These are phyloP conservation scores for Ulota crispa DNA, from an alignment of 225 moss, liverwort and hornwort genomes.

Conservation along the genomic window DNA sequence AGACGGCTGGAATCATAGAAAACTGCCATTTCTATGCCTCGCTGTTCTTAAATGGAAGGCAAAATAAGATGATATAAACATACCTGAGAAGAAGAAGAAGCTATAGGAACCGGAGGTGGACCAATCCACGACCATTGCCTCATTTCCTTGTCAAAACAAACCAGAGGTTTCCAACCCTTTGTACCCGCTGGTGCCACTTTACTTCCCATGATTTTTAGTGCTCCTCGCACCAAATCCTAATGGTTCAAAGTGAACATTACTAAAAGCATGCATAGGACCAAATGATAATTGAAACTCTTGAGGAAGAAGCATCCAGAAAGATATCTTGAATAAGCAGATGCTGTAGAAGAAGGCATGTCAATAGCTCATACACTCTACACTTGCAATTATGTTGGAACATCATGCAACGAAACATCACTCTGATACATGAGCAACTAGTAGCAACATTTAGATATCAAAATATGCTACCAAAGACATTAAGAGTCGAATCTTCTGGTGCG, in stretches of 20 bases:
- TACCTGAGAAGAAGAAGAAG: slow-evolving; percentile 64
- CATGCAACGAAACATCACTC: slow-evolving; percentile 14
- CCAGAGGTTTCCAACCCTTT: slow-evolving; percentile 81
- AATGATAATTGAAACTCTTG: not conserved
- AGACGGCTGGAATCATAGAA: not conserved
- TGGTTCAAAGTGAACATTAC: slow-evolving; percentile 13
- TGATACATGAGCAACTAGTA: slow-evolving; percentile 16
- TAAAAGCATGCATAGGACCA: slow-evolving; percentile 2
- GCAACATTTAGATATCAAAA: slow-evolving; percentile 2
- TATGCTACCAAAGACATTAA: not conserved
- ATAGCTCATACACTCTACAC: slow-evolving; percentile 2
- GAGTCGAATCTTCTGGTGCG: slow-evolving; percentile 20
- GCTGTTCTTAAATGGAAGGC: not conserved
- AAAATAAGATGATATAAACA: slow-evolving; percentile 2
- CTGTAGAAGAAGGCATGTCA: slow-evolving; percentile 7
- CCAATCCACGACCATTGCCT: slow-evolving; percentile 78
- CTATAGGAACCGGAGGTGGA: slow-evolving; percentile 46
- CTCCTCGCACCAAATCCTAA: slow-evolving; percentile 74
- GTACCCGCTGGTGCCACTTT: slow-evolving; percentile 70
- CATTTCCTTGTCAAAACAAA: slow-evolving; percentile 65
- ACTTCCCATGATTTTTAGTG: slow-evolving; percentile 74
- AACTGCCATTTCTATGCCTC: not conserved
- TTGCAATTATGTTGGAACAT: not conserved
- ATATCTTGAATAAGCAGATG: slow-evolving; percentile 1
- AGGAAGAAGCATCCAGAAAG: not conserved